Evolutionary conservation across 2,329 filamentous ascomycete genomes (phyloP).

Genomic region (Aureobasidium sp.): DNA sequence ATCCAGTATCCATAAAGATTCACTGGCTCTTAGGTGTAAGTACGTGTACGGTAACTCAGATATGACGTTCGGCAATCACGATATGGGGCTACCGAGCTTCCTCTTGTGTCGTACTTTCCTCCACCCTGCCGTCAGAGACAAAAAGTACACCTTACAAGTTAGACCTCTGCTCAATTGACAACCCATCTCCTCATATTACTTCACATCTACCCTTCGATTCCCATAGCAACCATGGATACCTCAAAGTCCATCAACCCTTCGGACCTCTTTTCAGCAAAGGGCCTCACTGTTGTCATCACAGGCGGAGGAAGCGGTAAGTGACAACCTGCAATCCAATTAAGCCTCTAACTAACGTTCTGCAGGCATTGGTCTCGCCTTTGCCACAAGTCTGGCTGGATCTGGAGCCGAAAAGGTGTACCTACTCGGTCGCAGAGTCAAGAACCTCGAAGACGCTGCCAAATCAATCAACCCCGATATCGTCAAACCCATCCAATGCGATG

Average conservation of each 20-base stretch:
- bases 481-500: constrained; percentile 36
- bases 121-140: background rate
- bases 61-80: background rate
- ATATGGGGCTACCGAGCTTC: constrained; percentile 4
- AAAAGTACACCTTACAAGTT: background rate
- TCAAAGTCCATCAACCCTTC: constrained; percentile 26
- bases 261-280: constrained; percentile 34
- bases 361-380: constrained; percentile 22
- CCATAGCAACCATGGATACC: constrained; percentile 26
- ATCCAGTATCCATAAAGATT: background rate
- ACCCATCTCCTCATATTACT: too few species aligned
- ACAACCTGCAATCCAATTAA: background rate
- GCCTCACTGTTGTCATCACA: constrained; percentile 34
- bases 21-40: background rate
- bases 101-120: background rate
- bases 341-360: background rate
- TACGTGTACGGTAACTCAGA: background rate
- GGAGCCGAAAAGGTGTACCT: constrained; percentile 32
- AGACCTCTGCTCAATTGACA: background rate
- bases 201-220: background rate
- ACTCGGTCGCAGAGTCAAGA: constrained; percentile 31
- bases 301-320: constrained; percentile 34
- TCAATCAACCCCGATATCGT: constrained; percentile 28
- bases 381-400: constrained; percentile 31
- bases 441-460: constrained; percentile 29